Conservation (phyloP, 345 rosid genomes). For the Bretschneidera sinensis region DNA sequence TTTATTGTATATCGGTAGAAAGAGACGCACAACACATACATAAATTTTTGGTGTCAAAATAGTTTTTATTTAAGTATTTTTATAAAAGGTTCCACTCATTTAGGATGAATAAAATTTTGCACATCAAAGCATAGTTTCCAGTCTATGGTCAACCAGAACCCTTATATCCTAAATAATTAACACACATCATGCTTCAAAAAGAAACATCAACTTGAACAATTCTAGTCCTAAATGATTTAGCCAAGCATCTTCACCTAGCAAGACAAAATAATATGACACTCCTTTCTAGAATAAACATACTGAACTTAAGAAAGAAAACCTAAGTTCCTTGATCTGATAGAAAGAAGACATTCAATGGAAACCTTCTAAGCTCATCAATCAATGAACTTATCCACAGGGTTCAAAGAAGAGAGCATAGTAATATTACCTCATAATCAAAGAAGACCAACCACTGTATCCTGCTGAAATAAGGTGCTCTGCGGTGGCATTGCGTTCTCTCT, state of each 20-base stretch:
- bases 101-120: too few relatives aligned
- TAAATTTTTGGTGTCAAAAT: too few relatives aligned
- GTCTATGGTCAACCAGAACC: not conserved
- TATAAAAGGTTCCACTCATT: not conserved
- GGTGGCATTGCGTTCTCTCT: constrained; percentile 33
- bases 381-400: not conserved
- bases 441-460: constrained; percentile 60
- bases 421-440: constrained; percentile 67
- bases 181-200: not conserved
- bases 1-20: too few relatives aligned
- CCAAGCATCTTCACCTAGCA: not conserved
- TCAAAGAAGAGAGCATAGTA: constrained; percentile 3
- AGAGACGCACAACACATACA: too few relatives aligned
- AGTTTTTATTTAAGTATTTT: too few relatives aligned
- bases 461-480: constrained; percentile 36
- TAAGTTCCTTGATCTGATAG: not conserved
- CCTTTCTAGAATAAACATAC: too few relatives aligned
- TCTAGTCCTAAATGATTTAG: not conserved
- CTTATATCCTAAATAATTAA: too few relatives aligned
- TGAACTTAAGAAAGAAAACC: too few relatives aligned
- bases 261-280: too few relatives aligned
- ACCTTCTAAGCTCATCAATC: too few relatives aligned
- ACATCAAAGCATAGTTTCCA: not conserved
- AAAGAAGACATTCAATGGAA: too few relatives aligned
- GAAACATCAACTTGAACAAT: not conserved